phyloP scores from a whole-genome alignment of 2,329 filamentous ascomycete genomes.

The Sporothrix curviconia region DNA sequence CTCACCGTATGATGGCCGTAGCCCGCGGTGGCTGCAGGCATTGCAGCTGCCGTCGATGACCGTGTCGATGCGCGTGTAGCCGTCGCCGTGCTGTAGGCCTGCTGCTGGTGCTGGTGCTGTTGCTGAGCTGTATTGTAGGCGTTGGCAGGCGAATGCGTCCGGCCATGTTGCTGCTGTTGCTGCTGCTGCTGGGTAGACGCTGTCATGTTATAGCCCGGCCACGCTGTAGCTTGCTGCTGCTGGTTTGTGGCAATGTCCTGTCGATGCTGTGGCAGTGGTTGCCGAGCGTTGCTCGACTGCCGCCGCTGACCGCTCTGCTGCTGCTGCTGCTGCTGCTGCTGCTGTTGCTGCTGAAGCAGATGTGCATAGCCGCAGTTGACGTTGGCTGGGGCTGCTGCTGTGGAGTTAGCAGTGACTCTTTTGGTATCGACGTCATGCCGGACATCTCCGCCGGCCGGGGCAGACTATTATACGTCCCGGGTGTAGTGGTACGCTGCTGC shows the following conservation, averaged over 20 bases:
- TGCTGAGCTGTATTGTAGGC: neutral
- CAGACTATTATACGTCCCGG: neutral
- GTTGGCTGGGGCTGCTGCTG: neutral
- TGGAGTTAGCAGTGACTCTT: neutral
- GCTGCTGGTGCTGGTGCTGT: neutral
- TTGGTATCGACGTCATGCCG: neutral
- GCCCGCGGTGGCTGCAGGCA: neutral
- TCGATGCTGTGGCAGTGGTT: slow-evolving; percentile 10
- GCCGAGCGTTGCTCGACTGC: neutral
- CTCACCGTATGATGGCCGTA: neutral
- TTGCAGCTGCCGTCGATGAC: neutral
- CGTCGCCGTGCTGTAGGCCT: neutral
- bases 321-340: neutral
- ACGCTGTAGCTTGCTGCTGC: slow-evolving; percentile 12
- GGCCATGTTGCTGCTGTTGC: neutral
- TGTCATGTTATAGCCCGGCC: slow-evolving; percentile 13
- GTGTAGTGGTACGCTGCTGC: neutral
- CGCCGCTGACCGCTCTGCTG: slow-evolving; percentile 2
- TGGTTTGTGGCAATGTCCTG: neutral
- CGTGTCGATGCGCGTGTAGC: neutral
- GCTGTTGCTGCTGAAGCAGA: neutral
- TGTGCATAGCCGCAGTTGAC: neutral
- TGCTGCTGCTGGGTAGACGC: slow-evolving; percentile 18
- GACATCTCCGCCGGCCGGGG: neutral
- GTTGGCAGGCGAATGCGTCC: neutral